Evolutionary conservation across 2,329 filamentous ascomycete species (phyloP), one percentile per base, ranked within the genome.

Genomic region (Aspergillus sp.): DNA sequence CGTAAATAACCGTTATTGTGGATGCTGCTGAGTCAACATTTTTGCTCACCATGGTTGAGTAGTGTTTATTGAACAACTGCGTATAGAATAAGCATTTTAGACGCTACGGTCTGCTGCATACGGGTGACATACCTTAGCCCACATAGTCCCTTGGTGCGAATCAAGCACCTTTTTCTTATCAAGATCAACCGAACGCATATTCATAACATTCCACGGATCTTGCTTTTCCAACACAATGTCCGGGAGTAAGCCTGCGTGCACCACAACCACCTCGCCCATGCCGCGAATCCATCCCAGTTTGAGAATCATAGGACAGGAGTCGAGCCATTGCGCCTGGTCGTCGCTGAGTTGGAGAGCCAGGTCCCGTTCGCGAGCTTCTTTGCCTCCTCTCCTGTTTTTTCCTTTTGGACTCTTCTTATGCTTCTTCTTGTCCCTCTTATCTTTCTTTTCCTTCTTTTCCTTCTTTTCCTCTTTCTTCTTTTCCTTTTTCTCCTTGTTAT

Each of bases 241-340:
- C 0, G 91, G 88, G 0, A 93, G 83, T 2, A 97, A 76, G 1
- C 93, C 93, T 0, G 82, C 91, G 70, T 97, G 93, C 5, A 90
- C 91, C 44, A 90, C 84, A 4, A 85, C 76, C 4, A 94, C 75
- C 49, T 84, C 76, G 32, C 84, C 79, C 64, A 83, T 73, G 2
- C 68, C 70, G 1, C 75, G 72, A 32, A 90, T 69, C 12, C 73
- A 62, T n/a, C 88, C 86, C 27, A 90, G 72, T 49, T 81, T 77
- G 44, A 95, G 73, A 49, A 95, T 89, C n/a, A 94, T 78, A 4
- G 90, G 90, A 25, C 85, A 87, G 3, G 72, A 64, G 46, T 81
- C 72, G 22, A 95, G 76, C 82, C 85, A 95, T 10, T 74, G 62
- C 5, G 85, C 75, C 52, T 95, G 86, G 22, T 79, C 72, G 7